phyloP scores from a whole-genome alignment of 176 grass and related monocot species.

The Oryza meyeriana region DNA sequence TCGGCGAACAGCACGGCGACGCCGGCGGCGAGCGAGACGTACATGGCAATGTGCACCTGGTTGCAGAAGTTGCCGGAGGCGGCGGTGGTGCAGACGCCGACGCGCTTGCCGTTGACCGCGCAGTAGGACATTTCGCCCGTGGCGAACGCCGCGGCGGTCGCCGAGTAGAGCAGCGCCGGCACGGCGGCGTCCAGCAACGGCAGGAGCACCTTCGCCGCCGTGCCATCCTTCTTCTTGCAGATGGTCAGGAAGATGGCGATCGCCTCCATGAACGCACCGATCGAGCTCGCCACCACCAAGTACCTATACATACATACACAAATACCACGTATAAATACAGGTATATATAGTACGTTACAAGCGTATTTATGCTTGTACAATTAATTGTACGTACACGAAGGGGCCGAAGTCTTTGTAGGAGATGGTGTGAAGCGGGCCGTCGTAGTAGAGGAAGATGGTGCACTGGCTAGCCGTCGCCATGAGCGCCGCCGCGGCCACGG shows the following conservation, averaged over 20 bases:
- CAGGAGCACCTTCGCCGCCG: not conserved
- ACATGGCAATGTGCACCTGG: constrained; percentile 35
- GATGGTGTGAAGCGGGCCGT: constrained; percentile 11
- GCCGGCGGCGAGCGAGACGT: constrained; percentile 27
- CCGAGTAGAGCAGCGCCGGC: constrained; percentile 43
- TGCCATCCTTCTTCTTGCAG: constrained; percentile 34
- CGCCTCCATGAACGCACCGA: constrained; percentile 29
- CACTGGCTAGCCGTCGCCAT: constrained; percentile 47
- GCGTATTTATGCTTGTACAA: not conserved
- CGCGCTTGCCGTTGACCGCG: constrained; percentile 3
- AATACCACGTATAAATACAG: not conserved
- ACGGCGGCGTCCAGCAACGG: constrained; percentile 26
- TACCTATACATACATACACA: not conserved
- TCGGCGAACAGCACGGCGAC: not conserved
- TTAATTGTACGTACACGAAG: constrained; percentile 28
- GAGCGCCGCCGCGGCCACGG: constrained; percentile 37
- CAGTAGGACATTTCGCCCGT: constrained; percentile 29
- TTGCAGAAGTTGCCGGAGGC: constrained; percentile 36
- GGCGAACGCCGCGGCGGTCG: constrained; percentile 35
- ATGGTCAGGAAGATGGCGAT: constrained; percentile 38
- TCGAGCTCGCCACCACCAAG: constrained; percentile 29
- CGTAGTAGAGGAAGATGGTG: constrained; percentile 22
- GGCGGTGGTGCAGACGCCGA: constrained; percentile 28
- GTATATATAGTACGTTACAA: not conserved
- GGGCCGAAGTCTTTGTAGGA: constrained; percentile 37